A percentile compares a stretch with the other conserved stretches of the same genome.
Evolutionary conservation across 441 rosid genomes (phyloP).

Genomic region (Mallotus repandus): DNA sequence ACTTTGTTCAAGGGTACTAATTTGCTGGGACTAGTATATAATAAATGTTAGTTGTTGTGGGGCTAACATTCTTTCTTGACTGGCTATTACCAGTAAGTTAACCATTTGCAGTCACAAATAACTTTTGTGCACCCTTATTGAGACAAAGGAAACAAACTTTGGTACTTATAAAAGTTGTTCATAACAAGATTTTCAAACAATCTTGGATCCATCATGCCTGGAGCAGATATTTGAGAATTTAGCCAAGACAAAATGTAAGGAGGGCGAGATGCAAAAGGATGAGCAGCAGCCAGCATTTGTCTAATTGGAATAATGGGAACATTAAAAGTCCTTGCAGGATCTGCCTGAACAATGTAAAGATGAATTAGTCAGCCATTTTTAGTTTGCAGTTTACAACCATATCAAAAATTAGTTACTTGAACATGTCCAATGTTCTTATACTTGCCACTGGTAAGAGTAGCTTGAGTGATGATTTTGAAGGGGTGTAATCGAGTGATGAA

Average conservation of each 20-base stretch:
- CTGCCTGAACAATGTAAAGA: conserved; percentile 42
- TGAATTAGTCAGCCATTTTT: not conserved
- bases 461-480: conserved; percentile 70
- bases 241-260: conserved; percentile 67
- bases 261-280: conserved; percentile 63
- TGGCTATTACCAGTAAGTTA: not conserved
- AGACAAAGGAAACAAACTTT: not conserved
- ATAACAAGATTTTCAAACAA: conserved; percentile 62
- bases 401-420: conserved; percentile 2
- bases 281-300: conserved; percentile 48
- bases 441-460: conserved; percentile 76
- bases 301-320: conserved; percentile 68
- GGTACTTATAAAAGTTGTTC: conserved; percentile 61
- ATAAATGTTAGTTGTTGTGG: too few species aligned
- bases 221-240: conserved; percentile 58
- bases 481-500: conserved; percentile 76
- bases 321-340: conserved; percentile 59
- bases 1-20: too few species aligned
- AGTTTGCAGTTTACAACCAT: not conserved
- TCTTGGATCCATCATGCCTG: conserved; percentile 75
- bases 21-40: too few species aligned
- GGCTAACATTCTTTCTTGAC: not conserved
- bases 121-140: not conserved
- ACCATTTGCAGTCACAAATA: not conserved
- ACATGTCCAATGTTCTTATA: conserved; percentile 23